phyloP scores from a whole-genome alignment of 441 rosid genomes.

The Codiaeum variegatum region DNA sequence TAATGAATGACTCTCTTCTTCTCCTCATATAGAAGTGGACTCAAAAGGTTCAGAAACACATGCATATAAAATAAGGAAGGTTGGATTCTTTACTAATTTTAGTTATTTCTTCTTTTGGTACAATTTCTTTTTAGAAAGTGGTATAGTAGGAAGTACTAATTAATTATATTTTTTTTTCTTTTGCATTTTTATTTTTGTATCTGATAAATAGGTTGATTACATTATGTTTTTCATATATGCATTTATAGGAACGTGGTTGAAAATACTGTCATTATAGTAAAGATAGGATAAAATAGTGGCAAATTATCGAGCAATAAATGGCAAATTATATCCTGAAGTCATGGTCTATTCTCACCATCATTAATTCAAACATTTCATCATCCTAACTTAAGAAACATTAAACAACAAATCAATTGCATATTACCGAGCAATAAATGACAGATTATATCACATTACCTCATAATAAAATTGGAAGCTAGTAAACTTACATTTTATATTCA shows the following conservation, averaged over 20 bases:
- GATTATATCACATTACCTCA: neutral
- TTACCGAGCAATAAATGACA: neutral
- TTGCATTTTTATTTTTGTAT: slow-evolving; percentile 1
- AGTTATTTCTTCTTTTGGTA: neutral
- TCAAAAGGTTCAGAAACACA: slow-evolving; percentile 36
- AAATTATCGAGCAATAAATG: too few species aligned
- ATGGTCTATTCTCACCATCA: neutral
- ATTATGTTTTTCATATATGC: neutral
- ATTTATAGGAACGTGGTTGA: slow-evolving; percentile 47
- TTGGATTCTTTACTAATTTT: neutral
- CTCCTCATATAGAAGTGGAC: slow-evolving; percentile 32
- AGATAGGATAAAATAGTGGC: slow-evolving; percentile 40
- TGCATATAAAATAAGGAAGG: slow-evolving; percentile 49
- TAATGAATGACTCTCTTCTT: slow-evolving; percentile 43
- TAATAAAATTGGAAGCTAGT: neutral
- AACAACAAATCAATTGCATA: neutral
- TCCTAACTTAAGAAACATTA: neutral
- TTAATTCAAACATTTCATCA: slow-evolving; percentile 9
- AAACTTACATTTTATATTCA: neutral
- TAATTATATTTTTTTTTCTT: neutral
- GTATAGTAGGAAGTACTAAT: neutral
- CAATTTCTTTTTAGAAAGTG: neutral
- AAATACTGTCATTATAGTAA: slow-evolving; percentile 55
- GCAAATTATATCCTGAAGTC: too few species aligned
- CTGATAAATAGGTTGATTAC: neutral